Conservation (phyloP, 768 basidiomycete genomes). For the Macrolepiota fuliginosa region DNA sequence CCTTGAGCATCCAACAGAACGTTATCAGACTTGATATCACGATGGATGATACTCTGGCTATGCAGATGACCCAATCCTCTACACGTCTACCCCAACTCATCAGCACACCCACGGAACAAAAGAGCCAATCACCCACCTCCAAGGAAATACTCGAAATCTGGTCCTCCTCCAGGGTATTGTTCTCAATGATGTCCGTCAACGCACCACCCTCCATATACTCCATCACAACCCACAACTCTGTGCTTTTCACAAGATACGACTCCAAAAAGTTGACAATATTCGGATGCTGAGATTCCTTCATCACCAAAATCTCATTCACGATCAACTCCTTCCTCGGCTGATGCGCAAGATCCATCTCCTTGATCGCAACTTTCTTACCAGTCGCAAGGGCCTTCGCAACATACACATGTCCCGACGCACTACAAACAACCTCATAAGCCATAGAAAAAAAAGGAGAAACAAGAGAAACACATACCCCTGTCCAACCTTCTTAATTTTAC, state of each 20-base stretch:
- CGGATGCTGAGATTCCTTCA: slow-evolving; percentile 97
- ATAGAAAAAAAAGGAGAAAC: slow-evolving; percentile 3
- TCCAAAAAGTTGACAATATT: slow-evolving; percentile 97
- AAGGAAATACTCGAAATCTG: slow-evolving; percentile 90
- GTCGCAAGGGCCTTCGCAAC: slow-evolving; percentile 88
- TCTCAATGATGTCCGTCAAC: slow-evolving; percentile 96
- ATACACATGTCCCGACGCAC: slow-evolving; percentile 97
- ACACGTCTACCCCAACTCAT: slow-evolving; percentile 65
- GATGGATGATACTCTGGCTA: slow-evolving; percentile 92
- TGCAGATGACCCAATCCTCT: slow-evolving; percentile 93
- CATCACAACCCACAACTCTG: slow-evolving; percentile 97
- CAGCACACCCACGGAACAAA: background rate
- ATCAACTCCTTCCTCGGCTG: slow-evolving; percentile 97
- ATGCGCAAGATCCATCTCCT: slow-evolving; percentile 95
- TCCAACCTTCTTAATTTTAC: slow-evolving; percentile 98
- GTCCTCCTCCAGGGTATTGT: slow-evolving; percentile 92
- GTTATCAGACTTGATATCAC: slow-evolving; percentile 97
- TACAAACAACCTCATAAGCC: slow-evolving; percentile 29
- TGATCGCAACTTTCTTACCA: slow-evolving; percentile 92
- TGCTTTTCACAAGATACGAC: slow-evolving; percentile 83
- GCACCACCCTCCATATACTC: slow-evolving; percentile 99
- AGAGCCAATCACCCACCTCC: slow-evolving; percentile 59
- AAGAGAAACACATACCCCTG: slow-evolving; percentile 73
- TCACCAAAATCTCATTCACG: slow-evolving; percentile 97
- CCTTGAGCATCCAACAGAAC: slow-evolving; percentile 91